phyloP scores from a whole-genome alignment of 331 rosid genomes.

The Spiraea crenata region DNA sequence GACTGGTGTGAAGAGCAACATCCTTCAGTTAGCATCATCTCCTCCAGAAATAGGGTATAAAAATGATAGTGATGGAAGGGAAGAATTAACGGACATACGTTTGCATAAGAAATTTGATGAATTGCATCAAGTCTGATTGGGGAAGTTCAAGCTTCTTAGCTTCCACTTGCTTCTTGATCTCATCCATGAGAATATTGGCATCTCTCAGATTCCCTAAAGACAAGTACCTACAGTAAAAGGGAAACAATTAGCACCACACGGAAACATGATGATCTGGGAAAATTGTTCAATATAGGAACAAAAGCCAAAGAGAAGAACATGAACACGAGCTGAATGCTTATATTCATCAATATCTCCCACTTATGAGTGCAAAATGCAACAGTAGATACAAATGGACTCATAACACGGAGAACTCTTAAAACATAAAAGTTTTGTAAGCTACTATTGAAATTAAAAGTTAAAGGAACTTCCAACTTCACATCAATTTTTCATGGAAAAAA shows the following conservation, averaged over 20 bases:
- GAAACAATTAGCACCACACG: not conserved
- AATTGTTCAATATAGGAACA: not conserved
- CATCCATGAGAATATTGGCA: conserved; percentile 77
- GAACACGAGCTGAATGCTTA: not conserved
- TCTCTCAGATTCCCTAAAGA: conserved; percentile 81
- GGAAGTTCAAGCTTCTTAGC: conserved; percentile 51
- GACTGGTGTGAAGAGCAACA: not conserved
- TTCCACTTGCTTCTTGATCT: conserved; percentile 63
- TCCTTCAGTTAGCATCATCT: not conserved
- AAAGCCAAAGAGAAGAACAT: not conserved
- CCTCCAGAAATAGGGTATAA: conserved; percentile 18
- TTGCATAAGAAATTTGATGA: conserved; percentile 65
- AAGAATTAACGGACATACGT: conserved; percentile 54
- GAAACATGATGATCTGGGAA: not conserved
- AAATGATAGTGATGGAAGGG: conserved; percentile 11
- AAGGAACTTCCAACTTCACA: not conserved
- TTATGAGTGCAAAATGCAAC: not conserved
- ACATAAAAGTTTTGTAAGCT: not conserved
- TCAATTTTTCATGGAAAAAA: not conserved
- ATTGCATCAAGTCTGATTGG: conserved; percentile 69
- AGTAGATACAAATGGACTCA: not conserved
- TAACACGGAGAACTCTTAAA: not conserved
- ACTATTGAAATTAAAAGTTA: not conserved
- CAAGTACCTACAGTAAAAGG: conserved; percentile 59
- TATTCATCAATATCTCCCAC: not conserved